phyloP scores from a whole-genome alignment of 192 early-diverging fungal genomes.

The Diversispora eburnea region DNA sequence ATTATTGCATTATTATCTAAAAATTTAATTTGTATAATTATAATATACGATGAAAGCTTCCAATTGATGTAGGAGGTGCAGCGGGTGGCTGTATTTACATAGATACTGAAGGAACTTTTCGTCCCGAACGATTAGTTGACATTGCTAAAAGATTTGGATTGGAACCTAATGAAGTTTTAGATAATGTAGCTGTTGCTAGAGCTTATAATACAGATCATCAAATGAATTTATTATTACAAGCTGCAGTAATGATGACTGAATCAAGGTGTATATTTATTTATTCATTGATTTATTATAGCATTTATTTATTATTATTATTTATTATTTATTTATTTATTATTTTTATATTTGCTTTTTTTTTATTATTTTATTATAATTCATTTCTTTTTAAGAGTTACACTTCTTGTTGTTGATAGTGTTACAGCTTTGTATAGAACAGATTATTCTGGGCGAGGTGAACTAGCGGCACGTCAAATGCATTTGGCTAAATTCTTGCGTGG shows the following conservation, averaged over 20 bases:
- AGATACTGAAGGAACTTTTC: slow-evolving; percentile 96
- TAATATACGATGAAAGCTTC: slow-evolving; percentile 50
- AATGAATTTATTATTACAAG: slow-evolving; percentile 75
- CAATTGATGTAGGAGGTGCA: slow-evolving; percentile 82
- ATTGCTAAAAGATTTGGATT: slow-evolving; percentile 79
- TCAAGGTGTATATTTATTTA: slow-evolving; percentile 40
- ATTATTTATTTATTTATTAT: slow-evolving; percentile 9
- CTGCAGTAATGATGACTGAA: slow-evolving; percentile 89
- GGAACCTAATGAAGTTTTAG: slow-evolving; percentile 81
- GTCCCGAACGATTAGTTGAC: slow-evolving; percentile 81
- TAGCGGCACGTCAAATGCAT: slow-evolving; percentile 93
- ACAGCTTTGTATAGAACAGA: slow-evolving; percentile 96
- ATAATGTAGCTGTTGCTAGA: slow-evolving; percentile 92
- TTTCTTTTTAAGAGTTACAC: slow-evolving; percentile 54
- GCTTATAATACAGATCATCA: slow-evolving; percentile 98
- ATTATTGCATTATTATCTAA: slow-evolving; percentile 16
- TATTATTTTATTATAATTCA: slow-evolving; percentile 7
- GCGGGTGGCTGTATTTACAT: slow-evolving; percentile 96
- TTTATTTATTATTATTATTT: neutral
- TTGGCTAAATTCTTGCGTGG: slow-evolving; percentile 84
- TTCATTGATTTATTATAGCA: too few species aligned
- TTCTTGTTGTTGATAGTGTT: slow-evolving; percentile 90
- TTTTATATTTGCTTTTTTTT: slow-evolving; percentile 6
- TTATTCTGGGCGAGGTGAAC: slow-evolving; percentile 91
- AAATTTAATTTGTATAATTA: neutral